Conservation (phyloP, 805 yeast genomes). For the Candida peoriensis region DNA sequence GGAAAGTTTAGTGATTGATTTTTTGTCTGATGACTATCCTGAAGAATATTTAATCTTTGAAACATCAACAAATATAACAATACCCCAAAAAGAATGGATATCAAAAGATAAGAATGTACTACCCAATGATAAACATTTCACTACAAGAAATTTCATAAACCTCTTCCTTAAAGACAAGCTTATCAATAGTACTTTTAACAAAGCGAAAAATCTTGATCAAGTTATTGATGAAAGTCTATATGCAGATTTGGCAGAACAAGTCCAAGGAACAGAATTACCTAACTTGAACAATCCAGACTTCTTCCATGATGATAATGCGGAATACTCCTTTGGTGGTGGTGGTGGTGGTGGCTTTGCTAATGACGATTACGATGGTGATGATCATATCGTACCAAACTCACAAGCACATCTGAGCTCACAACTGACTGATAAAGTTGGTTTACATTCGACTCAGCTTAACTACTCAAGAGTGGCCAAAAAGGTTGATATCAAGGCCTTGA, state of each 20-base stretch:
- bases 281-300: slow-evolving; percentile 33
- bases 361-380: slow-evolving; percentile 28
- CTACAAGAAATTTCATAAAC: slow-evolving; percentile 60
- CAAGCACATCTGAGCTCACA: slow-evolving; percentile 17
- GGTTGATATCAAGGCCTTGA: slow-evolving; percentile 71
- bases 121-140: slow-evolving; percentile 72
- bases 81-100: slow-evolving; percentile 39
- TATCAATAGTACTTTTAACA: slow-evolving; percentile 31
- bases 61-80: slow-evolving; percentile 20
- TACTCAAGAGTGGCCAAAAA: slow-evolving; percentile 72
- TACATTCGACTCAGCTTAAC: slow-evolving; percentile 35
- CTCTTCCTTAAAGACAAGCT: slow-evolving; percentile 63
- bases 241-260: slow-evolving; percentile 46
- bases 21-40: slow-evolving; percentile 26
- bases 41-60: slow-evolving; percentile 38
- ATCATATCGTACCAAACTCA: slow-evolving; percentile 13
- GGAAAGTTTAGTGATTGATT: slow-evolving; percentile 38
- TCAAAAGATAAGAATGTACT: slow-evolving; percentile 44
- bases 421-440: slow-evolving; percentile 17
- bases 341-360: slow-evolving; percentile 26
- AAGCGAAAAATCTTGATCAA: slow-evolving; percentile 19
- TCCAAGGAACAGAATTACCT: slow-evolving; percentile 13
- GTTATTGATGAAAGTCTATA: slow-evolving; percentile 63
- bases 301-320: slow-evolving; percentile 27
- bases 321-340: slow-evolving; percentile 25